Percentiles rank a stretch among this genome's conserved stretches.
Conservation (phyloP, 345 rosid species). For the Acer negundo region DNA sequence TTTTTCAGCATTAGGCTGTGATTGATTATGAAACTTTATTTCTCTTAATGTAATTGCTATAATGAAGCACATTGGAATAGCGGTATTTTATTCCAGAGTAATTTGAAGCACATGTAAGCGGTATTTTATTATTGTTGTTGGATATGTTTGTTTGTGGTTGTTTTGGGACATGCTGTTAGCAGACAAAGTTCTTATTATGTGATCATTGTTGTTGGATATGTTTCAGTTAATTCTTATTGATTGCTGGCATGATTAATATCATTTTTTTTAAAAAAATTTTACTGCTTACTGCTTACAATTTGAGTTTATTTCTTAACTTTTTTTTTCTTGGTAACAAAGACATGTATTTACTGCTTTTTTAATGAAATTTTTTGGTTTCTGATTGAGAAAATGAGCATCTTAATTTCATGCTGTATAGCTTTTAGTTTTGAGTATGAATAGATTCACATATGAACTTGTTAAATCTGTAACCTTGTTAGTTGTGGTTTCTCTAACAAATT, state of each 20-base stretch:
- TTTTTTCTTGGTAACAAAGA: background rate
- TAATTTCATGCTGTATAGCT: background rate
- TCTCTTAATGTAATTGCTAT: background rate
- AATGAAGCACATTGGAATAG: background rate
- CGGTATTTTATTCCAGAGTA: background rate
- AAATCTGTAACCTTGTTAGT: background rate
- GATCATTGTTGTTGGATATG: background rate
- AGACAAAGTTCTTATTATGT: background rate
- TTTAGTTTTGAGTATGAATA: background rate
- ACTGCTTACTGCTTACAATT: background rate
- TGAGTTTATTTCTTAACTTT: background rate
- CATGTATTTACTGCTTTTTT: background rate
- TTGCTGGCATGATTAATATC: background rate
- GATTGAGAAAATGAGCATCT: background rate
- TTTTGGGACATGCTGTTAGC: background rate
- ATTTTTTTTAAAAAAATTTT: background rate
- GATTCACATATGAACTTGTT: background rate
- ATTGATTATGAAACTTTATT: background rate
- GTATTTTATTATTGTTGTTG: no score
- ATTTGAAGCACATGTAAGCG: background rate
- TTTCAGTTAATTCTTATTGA: background rate
- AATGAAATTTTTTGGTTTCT: no score
- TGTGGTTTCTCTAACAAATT: background rate
- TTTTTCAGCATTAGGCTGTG: background rate
- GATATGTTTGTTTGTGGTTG: background rate